phyloP scores from a whole-genome alignment of 2,329 filamentous ascomycete species.

The Colletotrichum plurivorum region DNA sequence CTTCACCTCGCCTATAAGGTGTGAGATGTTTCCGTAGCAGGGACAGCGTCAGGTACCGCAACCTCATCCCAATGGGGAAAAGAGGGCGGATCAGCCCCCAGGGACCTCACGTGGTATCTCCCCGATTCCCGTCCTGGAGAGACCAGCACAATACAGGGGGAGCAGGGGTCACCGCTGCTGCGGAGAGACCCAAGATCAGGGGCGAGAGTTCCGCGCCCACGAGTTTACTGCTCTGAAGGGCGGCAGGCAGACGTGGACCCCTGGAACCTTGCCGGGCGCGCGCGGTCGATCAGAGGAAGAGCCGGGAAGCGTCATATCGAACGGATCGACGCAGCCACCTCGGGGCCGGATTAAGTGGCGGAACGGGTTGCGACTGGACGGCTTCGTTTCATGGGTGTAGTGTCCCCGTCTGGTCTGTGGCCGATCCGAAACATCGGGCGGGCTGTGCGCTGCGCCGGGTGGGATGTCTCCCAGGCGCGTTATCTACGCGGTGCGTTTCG shows the following conservation, averaged over 20 bases:
- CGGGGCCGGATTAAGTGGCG: constrained; percentile 4
- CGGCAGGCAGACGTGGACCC: constrained; percentile 1
- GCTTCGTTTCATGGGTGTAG: constrained; percentile 21
- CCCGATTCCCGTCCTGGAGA: constrained; percentile 17
- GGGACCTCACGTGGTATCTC: constrained; percentile 27
- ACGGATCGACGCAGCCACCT: background rate
- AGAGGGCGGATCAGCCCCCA: constrained; percentile 23
- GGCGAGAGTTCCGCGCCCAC: background rate
- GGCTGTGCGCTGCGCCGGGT: constrained; percentile 24
- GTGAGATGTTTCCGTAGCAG: constrained; percentile 16
- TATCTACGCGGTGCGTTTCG: constrained; percentile 4
- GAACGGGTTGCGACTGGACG: constrained; percentile 30
- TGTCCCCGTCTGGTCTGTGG: constrained; percentile 9
- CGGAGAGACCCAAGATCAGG: background rate
- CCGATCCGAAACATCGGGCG: constrained; percentile 32
- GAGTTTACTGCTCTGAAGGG: background rate
- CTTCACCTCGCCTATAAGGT: background rate
- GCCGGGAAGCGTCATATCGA: background rate
- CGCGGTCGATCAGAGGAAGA: background rate
- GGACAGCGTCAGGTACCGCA: constrained; percentile 36
- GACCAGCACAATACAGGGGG: background rate
- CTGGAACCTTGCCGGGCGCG: constrained; percentile 4
- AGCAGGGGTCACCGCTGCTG: background rate
- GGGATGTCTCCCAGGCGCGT: constrained; percentile 13
- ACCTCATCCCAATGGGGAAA: constrained; percentile 35